A percentile compares a stretch with the other conserved stretches of the same genome.
Evolutionary conservation across 805 yeast genomes (phyloP).

Genomic region (Candida sithepensis): DNA sequence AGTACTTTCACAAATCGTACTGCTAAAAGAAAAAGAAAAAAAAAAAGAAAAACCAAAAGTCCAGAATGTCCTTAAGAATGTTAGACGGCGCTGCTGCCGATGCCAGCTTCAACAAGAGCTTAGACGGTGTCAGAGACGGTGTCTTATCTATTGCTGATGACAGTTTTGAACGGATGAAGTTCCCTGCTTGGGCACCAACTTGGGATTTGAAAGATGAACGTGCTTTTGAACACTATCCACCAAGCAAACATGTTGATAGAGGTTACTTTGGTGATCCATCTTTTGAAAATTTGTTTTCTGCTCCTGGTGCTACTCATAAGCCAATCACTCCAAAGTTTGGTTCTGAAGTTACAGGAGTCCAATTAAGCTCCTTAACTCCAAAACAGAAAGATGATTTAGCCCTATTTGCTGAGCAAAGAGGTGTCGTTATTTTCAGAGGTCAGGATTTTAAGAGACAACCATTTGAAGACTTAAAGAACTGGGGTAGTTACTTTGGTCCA

Average conservation of each 20-base stretch:
- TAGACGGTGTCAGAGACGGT: conserved; percentile 48
- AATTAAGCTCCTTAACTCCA: conserved; percentile 49
- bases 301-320: conserved; percentile 22
- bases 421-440: conserved; percentile 61
- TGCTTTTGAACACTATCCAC: conserved; percentile 30
- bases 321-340: conserved; percentile 70
- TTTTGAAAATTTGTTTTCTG: conserved; percentile 43
- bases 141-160: conserved; percentile 39
- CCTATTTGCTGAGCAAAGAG: conserved; percentile 60
- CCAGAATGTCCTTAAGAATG: neutral
- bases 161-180: too few relatives aligned
- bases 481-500: conserved; percentile 63
- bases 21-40: too few relatives aligned
- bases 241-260: conserved; percentile 55
- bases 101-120: conserved; percentile 42
- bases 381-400: conserved; percentile 69
- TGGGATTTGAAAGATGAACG: conserved; percentile 58
- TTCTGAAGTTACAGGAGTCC: conserved; percentile 55
- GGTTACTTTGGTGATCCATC: conserved; percentile 60
- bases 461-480: conserved; percentile 43
- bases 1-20: too few relatives aligned
- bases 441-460: conserved; percentile 60
- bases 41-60: too few relatives aligned
- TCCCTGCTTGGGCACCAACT: conserved; percentile 60
- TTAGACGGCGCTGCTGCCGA: conserved; percentile 1